Conservation (phyloP, 2,329 filamentous ascomycete genomes). For the Penicillium verrucosum region DNA sequence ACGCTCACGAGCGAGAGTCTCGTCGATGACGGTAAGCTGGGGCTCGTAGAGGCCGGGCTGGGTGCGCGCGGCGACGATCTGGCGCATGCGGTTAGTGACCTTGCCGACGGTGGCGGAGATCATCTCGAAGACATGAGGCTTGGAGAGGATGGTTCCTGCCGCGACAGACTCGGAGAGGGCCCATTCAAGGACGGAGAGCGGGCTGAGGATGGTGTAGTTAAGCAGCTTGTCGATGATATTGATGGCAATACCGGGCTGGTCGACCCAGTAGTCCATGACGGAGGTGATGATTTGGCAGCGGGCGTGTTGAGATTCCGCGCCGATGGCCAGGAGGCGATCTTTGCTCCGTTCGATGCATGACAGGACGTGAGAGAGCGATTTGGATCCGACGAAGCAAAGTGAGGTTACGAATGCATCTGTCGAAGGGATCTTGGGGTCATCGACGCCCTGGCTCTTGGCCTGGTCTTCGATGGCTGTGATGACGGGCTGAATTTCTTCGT, state of each 20-base stretch:
- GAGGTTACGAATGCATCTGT: slow-evolving; percentile 92
- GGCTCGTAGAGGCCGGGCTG: slow-evolving; percentile 53
- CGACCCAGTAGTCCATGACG: slow-evolving; percentile 88
- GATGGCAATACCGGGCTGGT: slow-evolving; percentile 87
- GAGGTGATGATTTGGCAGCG: slow-evolving; percentile 84
- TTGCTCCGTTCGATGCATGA: slow-evolving; percentile 95
- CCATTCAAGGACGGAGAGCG: slow-evolving; percentile 84
- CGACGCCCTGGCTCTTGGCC: slow-evolving; percentile 64
- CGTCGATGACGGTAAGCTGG: slow-evolving; percentile 60
- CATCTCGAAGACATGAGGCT: slow-evolving; percentile 82
- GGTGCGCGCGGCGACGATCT: slow-evolving; percentile 66
- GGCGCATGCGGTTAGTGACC: slow-evolving; percentile 79
- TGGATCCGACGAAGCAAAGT: slow-evolving; percentile 89
- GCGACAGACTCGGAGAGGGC: slow-evolving; percentile 66
- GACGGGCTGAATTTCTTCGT: slow-evolving; percentile 79
- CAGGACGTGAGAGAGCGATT: slow-evolving; percentile 92
- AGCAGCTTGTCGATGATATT: slow-evolving; percentile 94
- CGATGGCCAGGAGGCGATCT: slow-evolving; percentile 77
- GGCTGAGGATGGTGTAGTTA: slow-evolving; percentile 92
- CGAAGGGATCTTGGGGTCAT: slow-evolving; percentile 76
- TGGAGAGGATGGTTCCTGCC: slow-evolving; percentile 65
- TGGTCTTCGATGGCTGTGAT: slow-evolving; percentile 79
- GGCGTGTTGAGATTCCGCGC: slow-evolving; percentile 69
- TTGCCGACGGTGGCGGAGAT: slow-evolving; percentile 85
- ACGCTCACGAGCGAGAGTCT: slow-evolving; percentile 67